Evolutionary conservation across 2,329 filamentous ascomycete species (phyloP), one percentile per base, ranked within the genome.

Genomic region (Diaporthe sp.): DNA sequence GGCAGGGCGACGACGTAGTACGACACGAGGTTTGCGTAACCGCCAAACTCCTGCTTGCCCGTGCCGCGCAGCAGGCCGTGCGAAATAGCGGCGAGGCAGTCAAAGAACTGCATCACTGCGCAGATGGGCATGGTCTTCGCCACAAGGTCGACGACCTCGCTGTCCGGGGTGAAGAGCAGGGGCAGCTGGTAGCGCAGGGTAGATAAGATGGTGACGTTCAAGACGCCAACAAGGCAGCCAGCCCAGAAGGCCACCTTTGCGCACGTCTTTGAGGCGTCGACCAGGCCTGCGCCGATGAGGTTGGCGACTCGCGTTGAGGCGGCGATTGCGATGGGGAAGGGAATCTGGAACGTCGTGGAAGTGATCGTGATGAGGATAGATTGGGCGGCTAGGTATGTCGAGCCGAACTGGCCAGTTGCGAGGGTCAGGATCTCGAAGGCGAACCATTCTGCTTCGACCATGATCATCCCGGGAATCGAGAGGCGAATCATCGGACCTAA

Each of bases 361-460:
- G 93, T 92, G 61, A 98, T 87, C 0, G 94, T 97, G 31, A 93
- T 90, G 3, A 98, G 87, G 20, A 98, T 92, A 47, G 94, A 96
- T 84, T 99, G 96, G 0, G 97, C 96, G 0, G 96, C 96, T 1
- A 98, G 90, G 77, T 93, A 92, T 25, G 92, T 92, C 2, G 94
- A 92, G 22, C 94, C 94, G 75, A 98, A 92, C 79, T 94, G 94
- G 71, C 93, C 94, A 0, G 94, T 91, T 12, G 92, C 92, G n/a
- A 98, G 88, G 0, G 95, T 98, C 77, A 98, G 87, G 67, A 98
- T 92, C 83, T 98, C 96, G 83, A 98, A 98, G 9, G 96, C 95
- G 15, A 98, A 89, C 85, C 94, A 98, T 83, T 98, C 96, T 7
- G 96, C 95, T 83, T 97, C 92, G 2, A 98, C 94, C 96, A 98